Evolutionary conservation across 129 eudicot species (phyloP).

Genomic region (Lactuca saligna): DNA sequence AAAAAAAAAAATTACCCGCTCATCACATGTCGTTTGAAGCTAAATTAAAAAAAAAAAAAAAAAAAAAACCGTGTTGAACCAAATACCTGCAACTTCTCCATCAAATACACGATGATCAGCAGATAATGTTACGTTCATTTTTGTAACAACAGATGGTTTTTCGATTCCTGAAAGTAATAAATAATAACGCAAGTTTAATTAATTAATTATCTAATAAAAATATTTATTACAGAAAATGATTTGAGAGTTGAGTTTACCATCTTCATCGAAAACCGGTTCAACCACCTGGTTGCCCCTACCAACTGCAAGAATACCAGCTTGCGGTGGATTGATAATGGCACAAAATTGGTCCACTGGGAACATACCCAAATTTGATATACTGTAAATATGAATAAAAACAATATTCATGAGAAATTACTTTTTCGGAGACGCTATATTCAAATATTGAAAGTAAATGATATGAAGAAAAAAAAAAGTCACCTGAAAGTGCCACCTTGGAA

Average conservation of each 20-base stretch:
- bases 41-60: neutral
- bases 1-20: conserved; percentile 8
- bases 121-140: conserved; percentile 86
- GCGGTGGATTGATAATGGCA: conserved; percentile 96
- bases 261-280: conserved; percentile 64
- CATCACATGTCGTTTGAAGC: neutral
- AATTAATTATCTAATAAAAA: neutral
- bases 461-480: conserved; percentile 18
- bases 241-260: conserved; percentile 46
- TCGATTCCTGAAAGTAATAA: conserved; percentile 53
- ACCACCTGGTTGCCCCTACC: conserved; percentile 97
- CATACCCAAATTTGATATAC: conserved; percentile 99
- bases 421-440: neutral
- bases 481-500: conserved; percentile 99
- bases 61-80: neutral
- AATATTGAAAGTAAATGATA: neutral
- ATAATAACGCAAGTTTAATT: conserved; percentile 9
- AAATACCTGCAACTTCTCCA: conserved; percentile 95
- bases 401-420: neutral
- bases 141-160: conserved; percentile 71
- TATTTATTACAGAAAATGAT: too few species aligned
- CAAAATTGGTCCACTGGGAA: conserved; percentile 93
- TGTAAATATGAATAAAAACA: conserved; percentile 31
- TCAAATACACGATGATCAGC: conserved; percentile 99
- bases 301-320: conserved; percentile 96